Conservation (phyloP, 1,139 yeast genomes). For the Yamadazyma oceani region DNA sequence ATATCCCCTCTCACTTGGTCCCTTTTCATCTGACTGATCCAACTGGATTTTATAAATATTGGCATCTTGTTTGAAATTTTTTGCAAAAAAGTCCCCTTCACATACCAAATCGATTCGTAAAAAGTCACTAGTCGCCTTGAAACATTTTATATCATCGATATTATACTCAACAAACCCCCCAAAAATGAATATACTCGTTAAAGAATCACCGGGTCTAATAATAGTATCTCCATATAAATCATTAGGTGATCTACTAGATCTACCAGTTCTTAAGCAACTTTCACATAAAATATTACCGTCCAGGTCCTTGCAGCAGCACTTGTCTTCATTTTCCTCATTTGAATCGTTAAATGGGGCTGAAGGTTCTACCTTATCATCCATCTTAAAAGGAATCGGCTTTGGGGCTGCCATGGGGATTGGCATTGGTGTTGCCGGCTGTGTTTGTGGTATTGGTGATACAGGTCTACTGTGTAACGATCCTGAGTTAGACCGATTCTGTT, state of each 20-base stretch:
- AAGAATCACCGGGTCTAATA: conserved; percentile 10
- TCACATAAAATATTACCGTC: conserved; percentile 6
- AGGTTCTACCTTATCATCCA: conserved; percentile 1
- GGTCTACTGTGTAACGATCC: conserved; percentile 25
- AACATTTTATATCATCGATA: conserved; percentile 20
- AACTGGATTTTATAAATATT: conserved; percentile 10
- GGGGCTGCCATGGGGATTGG: conserved; percentile 9
- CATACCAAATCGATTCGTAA: conserved; percentile 36
- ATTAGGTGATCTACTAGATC: conserved; percentile 6
- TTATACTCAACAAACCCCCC: conserved; percentile 37
- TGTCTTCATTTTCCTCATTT: conserved; percentile 1
- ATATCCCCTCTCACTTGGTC: conserved; percentile 45
- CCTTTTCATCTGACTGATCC: conserved; percentile 9
- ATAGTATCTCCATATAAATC: conserved; percentile 15
- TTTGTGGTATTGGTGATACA: conserved; percentile 22
- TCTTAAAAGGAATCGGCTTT: conserved; percentile 6
- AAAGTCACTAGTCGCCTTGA: conserved; percentile 37
- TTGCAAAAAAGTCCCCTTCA: conserved; percentile 16
- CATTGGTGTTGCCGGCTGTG: conserved; percentile 8
- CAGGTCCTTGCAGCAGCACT: conserved; percentile 1
- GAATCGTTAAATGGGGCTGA: background rate
- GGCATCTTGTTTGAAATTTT: conserved; percentile 11
- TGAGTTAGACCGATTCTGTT: conserved; percentile 33
- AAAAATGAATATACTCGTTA: conserved; percentile 34
- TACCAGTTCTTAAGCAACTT: conserved; percentile 1